These are phyloP conservation scores for Aphanomyces stellatus DNA, from an alignment of 352 stramenopile genomes.

Conservation along the genomic window DNA sequence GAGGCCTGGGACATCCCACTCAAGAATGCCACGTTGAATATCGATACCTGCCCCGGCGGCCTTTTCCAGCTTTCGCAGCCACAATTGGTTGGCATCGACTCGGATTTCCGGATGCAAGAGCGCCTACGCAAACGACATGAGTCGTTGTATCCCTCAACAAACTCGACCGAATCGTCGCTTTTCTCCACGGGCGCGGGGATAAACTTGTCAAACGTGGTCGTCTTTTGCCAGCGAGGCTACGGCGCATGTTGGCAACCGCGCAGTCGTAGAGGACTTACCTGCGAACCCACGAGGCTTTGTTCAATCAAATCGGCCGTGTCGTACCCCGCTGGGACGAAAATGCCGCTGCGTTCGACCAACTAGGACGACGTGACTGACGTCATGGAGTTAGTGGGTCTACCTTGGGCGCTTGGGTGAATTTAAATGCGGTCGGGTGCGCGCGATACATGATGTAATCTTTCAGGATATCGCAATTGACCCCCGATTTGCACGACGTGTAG, in stretches of 20 bases:
- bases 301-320: constrained; percentile 68
- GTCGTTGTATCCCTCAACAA: too few relatives aligned
- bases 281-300: constrained; percentile 64
- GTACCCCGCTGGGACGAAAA: constrained; percentile 73
- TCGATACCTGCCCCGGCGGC: constrained; percentile 43
- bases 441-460: constrained; percentile 72
- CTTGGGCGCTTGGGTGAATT: constrained; percentile 56
- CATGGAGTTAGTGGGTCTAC: neutral
- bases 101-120: constrained; percentile 34
- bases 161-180: constrained; percentile 10
- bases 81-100: constrained; percentile 59
- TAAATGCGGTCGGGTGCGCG: constrained; percentile 54
- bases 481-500: constrained; percentile 76
- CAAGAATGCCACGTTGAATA: too few relatives aligned
- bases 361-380: neutral
- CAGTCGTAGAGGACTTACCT: constrained; percentile 11
- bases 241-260: neutral
- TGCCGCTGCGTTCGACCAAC: constrained; percentile 51
- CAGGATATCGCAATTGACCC: constrained; percentile 58
- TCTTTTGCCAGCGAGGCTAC: constrained; percentile 49
- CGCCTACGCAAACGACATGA: too few relatives aligned
- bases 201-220: constrained; percentile 79
- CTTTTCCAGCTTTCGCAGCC: constrained; percentile 77
- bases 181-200: constrained; percentile 34
- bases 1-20: constrained; percentile 28